Base-by-base conservation (phyloP, 768 basidiomycete species). In the Suillus discolor region DNA sequence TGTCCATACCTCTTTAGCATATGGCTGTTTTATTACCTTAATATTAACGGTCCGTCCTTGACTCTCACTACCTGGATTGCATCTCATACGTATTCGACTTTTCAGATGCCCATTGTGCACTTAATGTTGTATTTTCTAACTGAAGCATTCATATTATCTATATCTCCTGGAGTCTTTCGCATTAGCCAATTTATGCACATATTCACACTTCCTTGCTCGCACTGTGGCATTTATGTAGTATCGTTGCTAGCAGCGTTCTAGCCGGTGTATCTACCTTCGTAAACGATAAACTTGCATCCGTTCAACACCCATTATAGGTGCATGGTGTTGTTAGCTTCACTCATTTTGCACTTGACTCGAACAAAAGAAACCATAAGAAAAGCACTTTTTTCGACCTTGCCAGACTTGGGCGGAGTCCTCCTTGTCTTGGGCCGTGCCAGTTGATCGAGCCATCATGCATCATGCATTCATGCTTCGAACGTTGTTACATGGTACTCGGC, bases 1-100 rank as follows among this genome's bases (percentile, higher is more conserved):
- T 69, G 79, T 79, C 49, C 77, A 82, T 60, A 82, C 87, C 74
- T 57, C 69, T 78, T 53, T 45, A 69, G 69, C 66, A 71, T 60
- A 28, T 65, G 60, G 44, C 61, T 62, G 57, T 39, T 63, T 13
- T 60, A 42, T 60, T 61, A 38, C 8, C 38, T 60, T 63, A 63
- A 63, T 42, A 61, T 42, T 2, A 28, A 31, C 20, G 59, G 59
- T 60, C 39, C 28, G 59, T 42, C 6, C 6, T 20, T 42, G 6
- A 41, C 18, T 18, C 1, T 18, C 41, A 7, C 25, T 28, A 18
- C n/a, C 16, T 31, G 38, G 7, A 9, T 36, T 60, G 18, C 6
- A 3, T 59, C 55, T 62, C 20, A 62, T 55, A 34, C 20, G 20
- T 62, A 31, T 54, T 47, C 23, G 36, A 34, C 34, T 39, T n/a